Evolutionary conservation across 2,329 filamentous ascomycete species (phyloP), one percentile per base, ranked within the genome.

Genomic region (Harringtonia lauricola): DNA sequence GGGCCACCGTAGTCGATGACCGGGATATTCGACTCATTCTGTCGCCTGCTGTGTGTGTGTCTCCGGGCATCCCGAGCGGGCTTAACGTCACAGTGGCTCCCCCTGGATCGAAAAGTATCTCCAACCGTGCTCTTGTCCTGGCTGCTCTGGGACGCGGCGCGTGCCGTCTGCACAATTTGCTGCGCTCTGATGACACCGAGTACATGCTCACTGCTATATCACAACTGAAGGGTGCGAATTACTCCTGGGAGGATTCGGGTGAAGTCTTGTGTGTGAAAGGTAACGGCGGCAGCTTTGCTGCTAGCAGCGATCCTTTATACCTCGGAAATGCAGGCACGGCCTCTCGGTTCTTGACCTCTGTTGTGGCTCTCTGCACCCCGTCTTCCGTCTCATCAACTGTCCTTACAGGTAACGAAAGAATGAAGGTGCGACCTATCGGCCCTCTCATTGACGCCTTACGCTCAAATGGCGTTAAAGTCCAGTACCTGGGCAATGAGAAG

Each of bases 241-340:
- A 94, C 64, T 77, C 81, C 1, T 98, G 90, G 90, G 87, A 95
- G 62, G 85, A 95, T 42, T 84, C 88, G 45, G 92, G 92, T n/a
- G 86, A 92, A 54, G 80, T 92, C 9, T 72, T 98, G 24, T 80
- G 94, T 3, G 85, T 98, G 15, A 81, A 84, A 49, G 92, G 92
- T 43, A 94, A 87, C 54, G 90, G 89, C n/a, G 92, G 92, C 41
- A 75, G 79, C 49, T 72, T 98, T 21, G 71, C 77, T 54, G 88
- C 92, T 12, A 88, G 80, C 55, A 64, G 76, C 30, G 74, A 83
- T 17, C 77, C 86, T 47, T 71, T 98, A 26, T 98, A 96, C 60
- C 79, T 98, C 38, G 92, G 94, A 41, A 98, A 98, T 58, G 92
- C 92, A 22, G 92, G 92, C 46, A 98, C 92, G 3, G 92, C 92